Conservation (phyloP, 2,329 filamentous ascomycete species). For the Tolypocladium capitatum region DNA sequence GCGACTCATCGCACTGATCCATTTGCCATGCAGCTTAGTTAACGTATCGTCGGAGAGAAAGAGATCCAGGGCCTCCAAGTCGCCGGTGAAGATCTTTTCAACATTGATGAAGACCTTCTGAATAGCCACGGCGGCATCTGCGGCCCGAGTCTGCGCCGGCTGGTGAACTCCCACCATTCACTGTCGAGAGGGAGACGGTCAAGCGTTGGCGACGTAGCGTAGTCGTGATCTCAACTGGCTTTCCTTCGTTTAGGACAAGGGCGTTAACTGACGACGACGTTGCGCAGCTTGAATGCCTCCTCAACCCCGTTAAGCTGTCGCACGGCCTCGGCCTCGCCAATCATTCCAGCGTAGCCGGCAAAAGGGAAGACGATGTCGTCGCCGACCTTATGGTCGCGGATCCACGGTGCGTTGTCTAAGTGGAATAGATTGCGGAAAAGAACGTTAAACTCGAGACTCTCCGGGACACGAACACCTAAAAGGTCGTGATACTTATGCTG, state of each 20-base stretch:
- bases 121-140: neutral
- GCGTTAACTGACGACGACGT: slow-evolving; percentile 16
- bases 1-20: neutral
- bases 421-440: slow-evolving; percentile 11
- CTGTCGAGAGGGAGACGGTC: slow-evolving; percentile 11
- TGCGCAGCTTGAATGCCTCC: slow-evolving; percentile 12
- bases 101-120: neutral
- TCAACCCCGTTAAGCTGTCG: slow-evolving; percentile 6
- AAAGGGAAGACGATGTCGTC: slow-evolving; percentile 28
- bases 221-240: slow-evolving; percentile 18
- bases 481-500: slow-evolving; percentile 4
- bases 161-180: slow-evolving; percentile 17
- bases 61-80: neutral
- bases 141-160: neutral
- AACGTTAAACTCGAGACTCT: slow-evolving; percentile 6
- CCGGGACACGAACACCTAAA: slow-evolving; percentile 6
- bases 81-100: neutral
- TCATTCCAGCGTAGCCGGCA: slow-evolving; percentile 22
- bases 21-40: neutral
- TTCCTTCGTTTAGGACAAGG: slow-evolving; percentile 13
- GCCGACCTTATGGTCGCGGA: slow-evolving; percentile 29
- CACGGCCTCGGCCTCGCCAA: slow-evolving; percentile 11
- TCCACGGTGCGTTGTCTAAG: slow-evolving; percentile 19
- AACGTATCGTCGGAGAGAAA: neutral
- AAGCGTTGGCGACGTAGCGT: slow-evolving; percentile 13